Evolutionary conservation across 768 basidiomycete genomes (phyloP).

Genomic region (Calvatia gigantea): DNA sequence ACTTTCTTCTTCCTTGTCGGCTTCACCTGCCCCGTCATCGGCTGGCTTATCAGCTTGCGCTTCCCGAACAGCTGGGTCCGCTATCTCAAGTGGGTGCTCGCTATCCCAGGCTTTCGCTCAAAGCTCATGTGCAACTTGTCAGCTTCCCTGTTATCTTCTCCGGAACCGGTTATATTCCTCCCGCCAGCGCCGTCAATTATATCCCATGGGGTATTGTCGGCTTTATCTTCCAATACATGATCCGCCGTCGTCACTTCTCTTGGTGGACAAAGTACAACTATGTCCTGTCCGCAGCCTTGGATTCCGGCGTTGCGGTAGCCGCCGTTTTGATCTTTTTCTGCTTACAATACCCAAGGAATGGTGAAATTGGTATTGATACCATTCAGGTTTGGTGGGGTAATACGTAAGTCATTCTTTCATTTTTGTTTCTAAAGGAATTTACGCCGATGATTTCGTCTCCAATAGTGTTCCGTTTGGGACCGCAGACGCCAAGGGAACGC

Average conservation of each 20-base stretch:
- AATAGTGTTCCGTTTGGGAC: slow-evolving; percentile 32
- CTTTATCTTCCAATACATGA: slow-evolving; percentile 61
- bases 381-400: slow-evolving; percentile 76
- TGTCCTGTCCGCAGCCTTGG: slow-evolving; percentile 69
- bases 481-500: slow-evolving; percentile 36
- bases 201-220: slow-evolving; percentile 65
- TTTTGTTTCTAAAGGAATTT: neutral
- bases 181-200: slow-evolving; percentile 65
- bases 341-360: slow-evolving; percentile 64
- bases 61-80: slow-evolving; percentile 62
- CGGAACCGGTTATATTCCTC: slow-evolving; percentile 59
- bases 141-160: slow-evolving; percentile 58
- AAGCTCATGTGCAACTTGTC: neutral
- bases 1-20: slow-evolving; percentile 80
- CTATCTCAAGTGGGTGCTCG: slow-evolving; percentile 54
- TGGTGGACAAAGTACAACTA: slow-evolving; percentile 75
- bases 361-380: slow-evolving; percentile 49
- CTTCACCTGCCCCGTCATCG: slow-evolving; percentile 51
- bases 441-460: neutral
- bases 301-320: slow-evolving; percentile 62
- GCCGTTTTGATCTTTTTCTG: slow-evolving; percentile 54
- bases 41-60: slow-evolving; percentile 50
- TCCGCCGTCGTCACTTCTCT: slow-evolving; percentile 56
- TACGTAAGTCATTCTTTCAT: slow-evolving; percentile 29
- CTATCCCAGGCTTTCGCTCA: neutral